Evolutionary conservation across 2,329 filamentous ascomycete species (phyloP), one percentile per base, ranked within the genome.

Genomic region (Fusarium annulatum): DNA sequence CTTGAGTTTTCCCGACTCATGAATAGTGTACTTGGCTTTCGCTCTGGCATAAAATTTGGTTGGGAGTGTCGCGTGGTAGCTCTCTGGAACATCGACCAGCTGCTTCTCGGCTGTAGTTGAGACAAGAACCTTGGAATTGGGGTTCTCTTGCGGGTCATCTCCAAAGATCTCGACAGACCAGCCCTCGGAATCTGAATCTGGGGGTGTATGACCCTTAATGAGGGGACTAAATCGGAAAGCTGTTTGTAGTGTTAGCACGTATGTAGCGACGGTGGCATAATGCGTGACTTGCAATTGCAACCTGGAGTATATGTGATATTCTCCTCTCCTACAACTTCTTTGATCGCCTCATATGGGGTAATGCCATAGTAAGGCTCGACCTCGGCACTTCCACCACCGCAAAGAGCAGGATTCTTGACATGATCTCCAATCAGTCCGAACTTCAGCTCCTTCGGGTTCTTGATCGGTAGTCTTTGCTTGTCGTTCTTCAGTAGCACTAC

Each of bases 381-480:
- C 3, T 78, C 78, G 2, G 81, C 81, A 28, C 80, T 82, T 9
- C 81, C 82, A 21, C 82, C 81, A 2, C 81, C 81, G 3, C 78
- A 78, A 3, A 81, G 73, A 18, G 80, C 69, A 30, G 81, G 79
- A 11, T 78, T 75, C 52, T 80, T 80, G 36, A 80, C 74, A 19
- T 89, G 89, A 18, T 82, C 79, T 4, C 81, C 80, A 38, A 83
- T 79, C 7, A 82, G 61, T 4, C 78, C 77, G 11, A 78, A 84
- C 18, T 87, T 81, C 2, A 85, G 52, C 3, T 67, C 70, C 34
- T 75, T 60, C 0, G 68, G 58, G 10, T 72, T 62, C 28, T 77
- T 52, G n/a, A 74, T 73, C 0, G 72, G 72, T 4, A 74, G 9
- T 2, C n/a, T 41, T 6, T 38, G 9, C 1, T 51, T 60, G 3